A percentile compares a stretch with the other conserved stretches of the same genome.
Evolutionary conservation across 352 stramenopile genomes (phyloP).

Genomic region (Pseudoperonospora humuli): DNA sequence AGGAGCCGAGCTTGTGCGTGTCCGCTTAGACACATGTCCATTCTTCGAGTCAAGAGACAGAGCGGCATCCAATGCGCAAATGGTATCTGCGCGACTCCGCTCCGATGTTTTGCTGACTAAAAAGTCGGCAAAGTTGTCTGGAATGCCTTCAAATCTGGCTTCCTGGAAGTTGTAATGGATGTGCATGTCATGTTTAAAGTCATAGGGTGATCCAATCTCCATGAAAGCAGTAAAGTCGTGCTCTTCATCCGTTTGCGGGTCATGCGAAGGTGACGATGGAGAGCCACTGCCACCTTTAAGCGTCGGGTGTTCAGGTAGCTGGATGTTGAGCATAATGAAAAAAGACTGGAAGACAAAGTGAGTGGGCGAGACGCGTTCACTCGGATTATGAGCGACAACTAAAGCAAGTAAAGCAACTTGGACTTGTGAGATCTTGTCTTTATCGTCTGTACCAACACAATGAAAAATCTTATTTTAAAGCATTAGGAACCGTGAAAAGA

Average conservation of each 20-base stretch:
- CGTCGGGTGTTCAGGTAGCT: slow-evolving; percentile 24
- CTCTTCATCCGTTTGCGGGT: slow-evolving; percentile 16
- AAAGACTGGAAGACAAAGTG: background rate
- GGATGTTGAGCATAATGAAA: slow-evolving; percentile 36
- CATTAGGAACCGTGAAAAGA: slow-evolving; percentile 1
- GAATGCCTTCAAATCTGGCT: slow-evolving; percentile 80
- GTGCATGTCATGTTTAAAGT: slow-evolving; percentile 75
- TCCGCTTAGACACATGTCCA: slow-evolving; percentile 20
- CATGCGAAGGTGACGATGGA: slow-evolving; percentile 25
- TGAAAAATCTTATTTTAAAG: too few relatives aligned
- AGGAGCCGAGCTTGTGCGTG: slow-evolving; percentile 32
- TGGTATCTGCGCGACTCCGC: slow-evolving; percentile 14
- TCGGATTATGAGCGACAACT: slow-evolving; percentile 18
- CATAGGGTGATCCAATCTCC: slow-evolving; percentile 72
- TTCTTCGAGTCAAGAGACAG: slow-evolving; percentile 7
- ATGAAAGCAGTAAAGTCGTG: slow-evolving; percentile 27
- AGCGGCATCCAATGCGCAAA: slow-evolving; percentile 8
- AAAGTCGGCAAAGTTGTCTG: slow-evolving; percentile 73
- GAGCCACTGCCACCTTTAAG: slow-evolving; percentile 25
- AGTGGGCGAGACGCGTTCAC: slow-evolving; percentile 6
- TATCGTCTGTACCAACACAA: slow-evolving; percentile 7
- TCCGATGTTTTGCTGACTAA: slow-evolving; percentile 26
- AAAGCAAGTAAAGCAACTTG: background rate
- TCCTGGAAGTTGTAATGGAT: slow-evolving; percentile 84
- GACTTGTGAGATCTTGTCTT: slow-evolving; percentile 4